Conservation (phyloP, 2,329 filamentous ascomycete genomes). For the Colletotrichum kahawae region DNA sequence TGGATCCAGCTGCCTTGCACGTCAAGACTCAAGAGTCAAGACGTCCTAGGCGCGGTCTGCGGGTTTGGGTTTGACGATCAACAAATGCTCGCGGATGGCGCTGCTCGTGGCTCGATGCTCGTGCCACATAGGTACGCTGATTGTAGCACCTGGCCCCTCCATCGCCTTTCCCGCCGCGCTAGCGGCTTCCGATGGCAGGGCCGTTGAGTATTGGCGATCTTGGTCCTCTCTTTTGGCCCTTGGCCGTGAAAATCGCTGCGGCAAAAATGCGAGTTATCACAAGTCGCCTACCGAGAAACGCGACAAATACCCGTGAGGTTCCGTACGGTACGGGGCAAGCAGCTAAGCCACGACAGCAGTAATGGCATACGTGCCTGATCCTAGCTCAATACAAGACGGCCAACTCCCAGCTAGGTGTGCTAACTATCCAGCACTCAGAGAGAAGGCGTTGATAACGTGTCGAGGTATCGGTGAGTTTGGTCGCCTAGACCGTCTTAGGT, state of each 20-base stretch:
- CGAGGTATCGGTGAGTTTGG: background rate
- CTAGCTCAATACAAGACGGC: background rate
- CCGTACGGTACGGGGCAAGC: background rate
- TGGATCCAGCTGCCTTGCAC: background rate
- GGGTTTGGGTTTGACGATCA: background rate
- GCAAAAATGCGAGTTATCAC: background rate
- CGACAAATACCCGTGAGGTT: background rate
- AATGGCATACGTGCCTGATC: background rate
- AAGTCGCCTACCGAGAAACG: background rate
- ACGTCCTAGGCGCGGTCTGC: background rate
- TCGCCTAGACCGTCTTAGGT: background rate
- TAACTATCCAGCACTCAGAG: background rate
- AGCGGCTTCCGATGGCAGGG: background rate
- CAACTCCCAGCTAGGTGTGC: background rate
- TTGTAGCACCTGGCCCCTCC: background rate
- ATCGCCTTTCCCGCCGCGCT: constrained; percentile 2
- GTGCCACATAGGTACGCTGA: background rate
- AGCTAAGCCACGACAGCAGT: background rate
- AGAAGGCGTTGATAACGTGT: background rate
- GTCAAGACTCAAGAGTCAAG: background rate
- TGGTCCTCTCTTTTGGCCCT: background rate
- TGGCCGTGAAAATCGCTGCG: background rate
- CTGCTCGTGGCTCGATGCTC: background rate
- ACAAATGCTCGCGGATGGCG: background rate
- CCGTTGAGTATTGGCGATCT: constrained; percentile 1